Evolutionary conservation across 805 yeast species (phyloP).

Genomic region (Torulaspora franciscae): DNA sequence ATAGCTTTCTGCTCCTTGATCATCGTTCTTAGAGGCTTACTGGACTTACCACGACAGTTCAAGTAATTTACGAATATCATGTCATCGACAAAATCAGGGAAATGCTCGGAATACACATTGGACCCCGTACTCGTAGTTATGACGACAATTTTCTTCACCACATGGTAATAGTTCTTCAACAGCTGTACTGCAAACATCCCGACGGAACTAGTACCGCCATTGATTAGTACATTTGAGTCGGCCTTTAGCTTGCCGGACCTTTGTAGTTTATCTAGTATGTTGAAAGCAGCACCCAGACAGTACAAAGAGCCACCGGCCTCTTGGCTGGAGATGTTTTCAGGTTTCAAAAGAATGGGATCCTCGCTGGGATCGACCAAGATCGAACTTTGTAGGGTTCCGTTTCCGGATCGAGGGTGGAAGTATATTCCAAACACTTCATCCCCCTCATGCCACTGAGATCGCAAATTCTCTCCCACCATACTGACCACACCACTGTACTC

Average conservation of each 20-base stretch:
- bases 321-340: constrained; percentile 42
- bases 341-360: constrained; percentile 47
- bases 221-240: constrained; percentile 50
- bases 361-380: constrained; percentile 48
- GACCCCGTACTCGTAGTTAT: constrained; percentile 54
- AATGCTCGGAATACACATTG: constrained; percentile 37
- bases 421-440: constrained; percentile 61
- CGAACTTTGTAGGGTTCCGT: constrained; percentile 56
- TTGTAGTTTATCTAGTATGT: constrained; percentile 36
- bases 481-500: constrained; percentile 61
- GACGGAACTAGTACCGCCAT: constrained; percentile 77
- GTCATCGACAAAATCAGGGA: constrained; percentile 39
- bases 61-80: constrained; percentile 36
- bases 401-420: constrained; percentile 46
- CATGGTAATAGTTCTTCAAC: constrained; percentile 47
- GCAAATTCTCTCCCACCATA: constrained; percentile 48
- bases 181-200: constrained; percentile 61
- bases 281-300: constrained; percentile 59
- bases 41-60: constrained; percentile 33
- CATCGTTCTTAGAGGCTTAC: constrained; percentile 32
- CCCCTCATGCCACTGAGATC: constrained; percentile 45
- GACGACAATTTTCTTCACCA: constrained; percentile 47
- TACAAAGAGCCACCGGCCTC: constrained; percentile 64
- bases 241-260: constrained; percentile 32
- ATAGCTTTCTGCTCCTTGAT: constrained; percentile 35